Base-by-base conservation (phyloP, 352 stramenopile genomes). In the Pythium apleroticum region DNA sequence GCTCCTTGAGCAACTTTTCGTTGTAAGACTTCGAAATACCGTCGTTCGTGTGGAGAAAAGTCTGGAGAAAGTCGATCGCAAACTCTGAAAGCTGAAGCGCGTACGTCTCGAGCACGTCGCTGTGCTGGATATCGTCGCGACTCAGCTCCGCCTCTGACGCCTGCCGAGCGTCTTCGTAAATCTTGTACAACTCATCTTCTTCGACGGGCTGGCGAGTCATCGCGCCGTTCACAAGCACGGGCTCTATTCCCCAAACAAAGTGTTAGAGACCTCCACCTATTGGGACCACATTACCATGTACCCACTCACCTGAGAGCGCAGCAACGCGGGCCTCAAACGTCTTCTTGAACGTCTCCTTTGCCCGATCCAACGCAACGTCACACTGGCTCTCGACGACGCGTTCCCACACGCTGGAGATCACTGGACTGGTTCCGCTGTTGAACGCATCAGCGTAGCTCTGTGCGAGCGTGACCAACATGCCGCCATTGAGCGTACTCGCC, bases 391-490 rank as follows among this genome's bases (percentile, higher is more conserved):
- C 76, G 4, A 93, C 58, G 9, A 97, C 87, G 53, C 84, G 85
- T 17, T 93, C 84, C 84, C 88, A 96, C 3, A 88, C 86, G 10
- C 73, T 92, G 3, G 84, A 74, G 39, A 96, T 96, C 17, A 91
- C 85, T 0, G 89, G 88, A 30, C 77, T 85, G 2, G 76, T 69
- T 52, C 84, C 85, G 45, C 84, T 95, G 68, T 97, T 97, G 12
- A 97, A 72, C n/a, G 89, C 88, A 35, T 93, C 84, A 1, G 95
- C 79, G 65, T 97, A 97, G 24, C 79, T 86, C 20, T 77, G 31
- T 10, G 87, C 88, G 48, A 97, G 71, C 20, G 89, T 92, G 27
- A 80, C 82, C 54, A 95, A 88, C 88, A 97, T 97, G 30, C 78
- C 65, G 58, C 91, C 91, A 60, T 95, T 94, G 1, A 97, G 65